Evolutionary conservation across 2,329 filamentous ascomycete species (phyloP).

Genomic region (Penicillium sp.): DNA sequence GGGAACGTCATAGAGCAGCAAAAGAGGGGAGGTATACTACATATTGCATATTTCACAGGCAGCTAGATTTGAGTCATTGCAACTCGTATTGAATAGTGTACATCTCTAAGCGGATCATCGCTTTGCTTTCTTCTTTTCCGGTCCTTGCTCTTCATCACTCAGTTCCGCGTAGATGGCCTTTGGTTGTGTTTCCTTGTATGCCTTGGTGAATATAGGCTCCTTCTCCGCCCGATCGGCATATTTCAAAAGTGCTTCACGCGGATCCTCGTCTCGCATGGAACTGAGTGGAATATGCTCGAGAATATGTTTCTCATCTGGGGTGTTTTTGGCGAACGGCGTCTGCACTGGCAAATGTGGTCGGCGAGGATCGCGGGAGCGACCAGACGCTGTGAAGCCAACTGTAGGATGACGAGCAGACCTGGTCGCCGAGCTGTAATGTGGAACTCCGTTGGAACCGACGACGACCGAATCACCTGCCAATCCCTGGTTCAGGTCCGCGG

Average conservation of each 20-base stretch:
- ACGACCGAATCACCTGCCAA: conserved; percentile 81
- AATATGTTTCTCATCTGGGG: conserved; percentile 87
- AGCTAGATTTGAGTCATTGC: no score
- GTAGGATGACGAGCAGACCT: conserved; percentile 63
- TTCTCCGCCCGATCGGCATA: conserved; percentile 92
- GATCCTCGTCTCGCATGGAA: conserved; percentile 93
- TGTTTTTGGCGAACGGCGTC: conserved; percentile 86
- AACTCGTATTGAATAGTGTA: background rate
- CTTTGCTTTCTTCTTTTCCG: conserved; percentile 60
- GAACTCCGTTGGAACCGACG: conserved; percentile 65
- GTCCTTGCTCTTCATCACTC: conserved; percentile 69
- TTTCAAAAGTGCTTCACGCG: conserved; percentile 86
- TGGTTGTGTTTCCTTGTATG: conserved; percentile 89
- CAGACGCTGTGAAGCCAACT: conserved; percentile 73
- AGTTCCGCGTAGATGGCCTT: conserved; percentile 86
- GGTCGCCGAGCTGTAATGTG: conserved; percentile 69
- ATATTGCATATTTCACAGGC: background rate
- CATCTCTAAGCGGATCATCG: conserved; percentile 23
- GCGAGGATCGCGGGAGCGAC: conserved; percentile 73
- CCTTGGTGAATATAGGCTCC: conserved; percentile 90
- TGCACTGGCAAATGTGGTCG: conserved; percentile 79
- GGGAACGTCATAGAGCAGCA: conserved; percentile 18
- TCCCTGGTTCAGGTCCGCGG: conserved; percentile 76
- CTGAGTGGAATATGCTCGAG: conserved; percentile 84
- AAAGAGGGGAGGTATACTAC: conserved; percentile 10